Percentiles rank a stretch among this genome's conserved stretches.
Conservation (phyloP, 768 basidiomycete species). For the Russula griseocarnosa region DNA sequence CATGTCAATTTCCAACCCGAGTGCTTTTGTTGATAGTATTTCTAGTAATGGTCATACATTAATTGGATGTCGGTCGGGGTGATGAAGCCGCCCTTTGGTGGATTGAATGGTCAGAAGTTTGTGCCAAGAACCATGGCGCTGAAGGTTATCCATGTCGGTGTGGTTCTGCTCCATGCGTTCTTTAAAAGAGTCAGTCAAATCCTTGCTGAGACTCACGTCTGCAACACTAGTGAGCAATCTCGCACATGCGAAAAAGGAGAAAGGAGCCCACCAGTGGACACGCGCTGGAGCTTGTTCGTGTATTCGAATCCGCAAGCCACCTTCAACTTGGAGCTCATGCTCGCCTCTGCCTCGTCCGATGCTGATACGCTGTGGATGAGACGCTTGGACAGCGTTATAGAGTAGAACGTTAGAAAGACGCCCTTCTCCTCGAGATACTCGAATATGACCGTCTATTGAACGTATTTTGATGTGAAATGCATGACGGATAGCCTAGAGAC, state of each 20-base stretch:
- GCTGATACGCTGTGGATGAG: slow-evolving; percentile 88
- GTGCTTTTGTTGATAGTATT: slow-evolving; percentile 92
- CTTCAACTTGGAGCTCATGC: slow-evolving; percentile 97
- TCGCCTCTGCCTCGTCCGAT: slow-evolving; percentile 93
- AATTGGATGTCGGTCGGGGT: slow-evolving; percentile 84
- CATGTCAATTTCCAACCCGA: slow-evolving; percentile 94
- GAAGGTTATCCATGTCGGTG: slow-evolving; percentile 86
- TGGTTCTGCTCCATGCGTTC: slow-evolving; percentile 86
- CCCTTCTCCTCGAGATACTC: slow-evolving; percentile 99
- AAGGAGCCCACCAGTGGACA: slow-evolving; percentile 79
- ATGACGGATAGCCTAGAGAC: background rate
- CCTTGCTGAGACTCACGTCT: slow-evolving; percentile 96
- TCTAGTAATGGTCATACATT: slow-evolving; percentile 86
- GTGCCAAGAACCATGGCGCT: slow-evolving; percentile 91
- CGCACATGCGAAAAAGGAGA: background rate
- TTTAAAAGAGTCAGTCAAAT: slow-evolving; percentile 92
- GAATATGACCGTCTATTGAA: slow-evolving; percentile 86
- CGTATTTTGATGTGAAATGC: slow-evolving; percentile 1
- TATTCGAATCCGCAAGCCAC: slow-evolving; percentile 97
- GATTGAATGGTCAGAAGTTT: slow-evolving; percentile 91
- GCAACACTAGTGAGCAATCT: slow-evolving; percentile 4
- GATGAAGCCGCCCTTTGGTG: slow-evolving; percentile 79
- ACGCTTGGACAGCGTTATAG: slow-evolving; percentile 87
- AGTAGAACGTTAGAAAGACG: slow-evolving; percentile 97
- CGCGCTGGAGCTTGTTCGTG: slow-evolving; percentile 91